Base-by-base conservation (phyloP, 2,329 filamentous ascomycete genomes). In the Sphaerulina vaccinii region DNA sequence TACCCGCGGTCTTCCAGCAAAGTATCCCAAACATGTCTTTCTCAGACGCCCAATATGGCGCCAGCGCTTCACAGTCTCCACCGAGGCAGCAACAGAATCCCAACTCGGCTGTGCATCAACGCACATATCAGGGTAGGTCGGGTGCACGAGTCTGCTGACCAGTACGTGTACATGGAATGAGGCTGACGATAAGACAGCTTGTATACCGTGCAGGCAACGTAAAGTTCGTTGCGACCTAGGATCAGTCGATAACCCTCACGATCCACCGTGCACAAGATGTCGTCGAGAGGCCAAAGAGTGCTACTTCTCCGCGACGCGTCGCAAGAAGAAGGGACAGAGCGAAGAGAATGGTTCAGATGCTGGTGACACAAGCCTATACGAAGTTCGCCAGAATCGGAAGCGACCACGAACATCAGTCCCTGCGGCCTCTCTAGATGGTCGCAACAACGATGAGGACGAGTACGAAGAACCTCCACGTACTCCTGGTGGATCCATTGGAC, bases 231-330 rank as follows among this genome's bases (percentile, higher is more conserved):
- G 81, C 68, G 79, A 82, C 58, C 70, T 82, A 41, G 79, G 79
- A 29, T 87, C 85, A 65, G 92, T 97, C 68, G 93, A 97, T 73
- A 92, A 93, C 64, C 93, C 93, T 19, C 85, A 91, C 71, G 90
- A 95, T 64, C 92, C 92, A 49, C 93, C 93, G 2, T 99, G 93
- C 71, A 88, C 92, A 54, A 85, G 93, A 67, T 99, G 93, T 70
- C 86, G 90, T 47, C 85, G 93, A 61, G 93, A 99, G 76, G 90
- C 86, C 75, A 97, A 97, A 71, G 87, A 96, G 65, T 99, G 93
- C 76, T 95, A 87, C 79, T 99, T 99, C 77, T 95, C 90, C 57
- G 89, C 90, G 16, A 97, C 91, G 24, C 82, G 93, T 44, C 85
- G 93, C 67, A 97, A 97, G 83, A 84, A 90, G 68, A 95, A 93